These are phyloP conservation scores for Cercospora janseana DNA, from an alignment of 2,329 filamentous ascomycete species.

Conservation along the genomic window DNA sequence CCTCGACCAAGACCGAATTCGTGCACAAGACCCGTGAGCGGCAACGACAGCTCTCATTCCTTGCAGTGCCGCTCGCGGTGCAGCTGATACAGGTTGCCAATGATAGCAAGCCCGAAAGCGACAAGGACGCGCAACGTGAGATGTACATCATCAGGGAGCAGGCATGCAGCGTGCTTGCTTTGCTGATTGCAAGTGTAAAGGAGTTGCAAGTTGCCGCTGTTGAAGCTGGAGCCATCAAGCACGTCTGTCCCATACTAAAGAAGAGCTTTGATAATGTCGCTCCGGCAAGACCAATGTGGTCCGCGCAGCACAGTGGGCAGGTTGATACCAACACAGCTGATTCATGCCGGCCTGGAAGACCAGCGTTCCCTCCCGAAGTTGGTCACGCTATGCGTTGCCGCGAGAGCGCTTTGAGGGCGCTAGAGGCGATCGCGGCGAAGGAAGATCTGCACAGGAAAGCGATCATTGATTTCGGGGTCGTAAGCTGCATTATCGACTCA, in stretches of 20 bases:
- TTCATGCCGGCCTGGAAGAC: conserved; percentile 54
- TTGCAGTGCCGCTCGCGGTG: conserved; percentile 50
- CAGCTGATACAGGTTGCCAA: conserved; percentile 46
- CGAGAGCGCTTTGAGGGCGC: conserved; percentile 71
- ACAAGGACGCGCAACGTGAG: conserved; percentile 35
- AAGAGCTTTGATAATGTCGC: conserved; percentile 62
- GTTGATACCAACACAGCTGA: conserved; percentile 15
- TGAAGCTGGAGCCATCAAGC: conserved; percentile 64
- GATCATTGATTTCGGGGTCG: conserved; percentile 76
- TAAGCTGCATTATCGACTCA: conserved; percentile 80
- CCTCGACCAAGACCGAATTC: conserved; percentile 34
- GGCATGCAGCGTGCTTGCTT: conserved; percentile 72
- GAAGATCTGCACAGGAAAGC: conserved; percentile 82
- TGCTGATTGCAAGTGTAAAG: conserved; percentile 74
- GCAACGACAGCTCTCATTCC: conserved; percentile 44
- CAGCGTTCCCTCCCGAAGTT: conserved; percentile 61
- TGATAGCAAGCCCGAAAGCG: conserved; percentile 20
- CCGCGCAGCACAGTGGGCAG: conserved; percentile 40
- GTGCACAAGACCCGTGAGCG: conserved; percentile 40
- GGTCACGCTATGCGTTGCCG: conserved; percentile 72
- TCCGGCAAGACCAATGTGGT: conserved; percentile 56
- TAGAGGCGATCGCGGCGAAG: conserved; percentile 76
- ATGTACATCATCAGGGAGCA: conserved; percentile 61
- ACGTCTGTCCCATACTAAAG: conserved; percentile 63
- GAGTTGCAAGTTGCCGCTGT: conserved; percentile 78